Evolutionary conservation across 1,284 basidiomycete genomes (phyloP).

Genomic region (Fomitopsis palustris): DNA sequence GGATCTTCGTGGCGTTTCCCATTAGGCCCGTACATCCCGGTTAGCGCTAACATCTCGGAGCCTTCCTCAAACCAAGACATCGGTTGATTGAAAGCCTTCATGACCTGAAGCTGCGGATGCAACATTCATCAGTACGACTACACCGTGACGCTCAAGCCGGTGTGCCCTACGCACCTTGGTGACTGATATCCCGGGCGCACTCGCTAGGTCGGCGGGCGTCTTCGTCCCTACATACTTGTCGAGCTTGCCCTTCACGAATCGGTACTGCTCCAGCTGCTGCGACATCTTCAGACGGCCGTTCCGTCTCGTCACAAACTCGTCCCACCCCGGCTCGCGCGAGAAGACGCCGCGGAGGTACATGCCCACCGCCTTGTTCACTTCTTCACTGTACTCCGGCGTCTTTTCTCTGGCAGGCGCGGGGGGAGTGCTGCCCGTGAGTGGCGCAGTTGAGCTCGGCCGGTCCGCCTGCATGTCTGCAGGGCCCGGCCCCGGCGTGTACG

Average conservation of each 20-base stretch:
- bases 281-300: constrained; percentile 19
- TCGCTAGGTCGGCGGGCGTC: constrained; percentile 21
- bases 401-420: not conserved
- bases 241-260: constrained; percentile 26
- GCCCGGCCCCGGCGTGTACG: not conserved
- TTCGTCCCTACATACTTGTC: constrained; percentile 18
- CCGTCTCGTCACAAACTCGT: constrained; percentile 20
- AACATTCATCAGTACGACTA: not conserved
- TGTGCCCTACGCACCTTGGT: constrained; percentile 20
- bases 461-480: not conserved
- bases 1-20: constrained; percentile 48
- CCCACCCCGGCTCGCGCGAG: constrained; percentile 20
- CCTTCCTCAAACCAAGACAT: constrained; percentile 43
- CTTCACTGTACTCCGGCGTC: not conserved
- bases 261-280: constrained; percentile 25
- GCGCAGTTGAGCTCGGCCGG: not conserved
- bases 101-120: constrained; percentile 46
- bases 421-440: not conserved
- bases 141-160: not conserved
- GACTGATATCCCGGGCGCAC: constrained; percentile 18
- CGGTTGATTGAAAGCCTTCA: constrained; percentile 47
- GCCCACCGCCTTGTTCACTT: constrained; percentile 20
- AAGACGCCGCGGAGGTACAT: constrained; percentile 21
- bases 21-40: constrained; percentile 52
- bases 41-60: constrained; percentile 46